Base-by-base conservation (phyloP, 768 basidiomycete species). In the Pulveroboletus frians region DNA sequence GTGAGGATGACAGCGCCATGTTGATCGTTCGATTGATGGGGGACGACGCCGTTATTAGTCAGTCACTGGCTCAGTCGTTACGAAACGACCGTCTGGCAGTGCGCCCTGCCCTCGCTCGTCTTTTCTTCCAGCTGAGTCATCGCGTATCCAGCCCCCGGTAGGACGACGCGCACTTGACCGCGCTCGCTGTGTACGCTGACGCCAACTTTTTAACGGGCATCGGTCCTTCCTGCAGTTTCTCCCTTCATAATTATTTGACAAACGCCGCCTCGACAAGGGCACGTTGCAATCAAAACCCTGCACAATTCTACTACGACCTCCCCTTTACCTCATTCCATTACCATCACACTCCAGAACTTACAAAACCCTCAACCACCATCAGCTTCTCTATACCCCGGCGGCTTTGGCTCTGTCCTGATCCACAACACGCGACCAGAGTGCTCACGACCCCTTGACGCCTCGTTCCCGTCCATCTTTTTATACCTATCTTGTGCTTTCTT, bases 241-340 rank as follows among this genome's bases (percentile, higher is more conserved):
- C 39, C 13, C 40, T 46, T 54, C 58, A 64, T 69, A 68, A 64
- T 66, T 66, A 70, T 73, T 63, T 73, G 70, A 69, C 71, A 75
- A 72, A 73, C 73, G 69, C 70, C 71, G 76, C 71, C 71, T 71
- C 70, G 66, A 74, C 69, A 72, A 71, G 77, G 83, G 79, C 84
- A 87, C 84, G 83, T 85, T 85, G 82, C 73, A 73, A 85, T 84
- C 82, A 84, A 82, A 84, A 81, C 71, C 71, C 78, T 76, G 75
- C 60, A 63, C 69, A 64, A 57, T 63, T 43, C 55, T 64, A 66
- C 63, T 73, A 70, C 11, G 27, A 76, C 79, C 79, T 78, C 62
- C 73, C 77, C 73, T 76, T 72, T 76, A 73, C 77, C 78, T 80
- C 77, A 69, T 75, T 74, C 73, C 76, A 68, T 66, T 64, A 58